phyloP scores from a whole-genome alignment of 768 basidiomycete genomes.

The Strobilomyces confusus region DNA sequence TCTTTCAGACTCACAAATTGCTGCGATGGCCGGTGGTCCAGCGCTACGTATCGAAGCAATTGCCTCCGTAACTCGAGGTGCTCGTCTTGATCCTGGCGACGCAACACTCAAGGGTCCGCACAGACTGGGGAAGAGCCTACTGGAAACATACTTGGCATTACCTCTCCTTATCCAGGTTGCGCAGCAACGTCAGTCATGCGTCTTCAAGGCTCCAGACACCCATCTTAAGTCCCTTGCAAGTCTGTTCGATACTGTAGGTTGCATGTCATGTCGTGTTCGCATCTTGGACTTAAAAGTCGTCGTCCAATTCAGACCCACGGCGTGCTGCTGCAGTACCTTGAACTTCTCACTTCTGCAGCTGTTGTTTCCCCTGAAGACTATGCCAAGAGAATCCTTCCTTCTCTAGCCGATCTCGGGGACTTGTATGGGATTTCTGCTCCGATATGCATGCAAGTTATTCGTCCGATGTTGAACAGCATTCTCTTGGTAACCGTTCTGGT shows the following conservation, averaged over 20 bases:
- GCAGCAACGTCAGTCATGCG: conserved; percentile 83
- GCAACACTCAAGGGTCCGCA: conserved; percentile 57
- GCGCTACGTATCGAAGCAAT: conserved; percentile 83
- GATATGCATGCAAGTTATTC: conserved; percentile 91
- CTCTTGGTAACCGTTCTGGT: conserved; percentile 47
- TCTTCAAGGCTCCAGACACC: conserved; percentile 67
- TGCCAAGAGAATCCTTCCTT: conserved; percentile 67
- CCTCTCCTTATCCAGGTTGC: conserved; percentile 91
- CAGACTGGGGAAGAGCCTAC: conserved; percentile 60
- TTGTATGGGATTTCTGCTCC: conserved; percentile 79
- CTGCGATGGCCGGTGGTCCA: conserved; percentile 89
- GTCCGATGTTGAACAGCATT: conserved; percentile 68
- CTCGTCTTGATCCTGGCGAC: conserved; percentile 64
- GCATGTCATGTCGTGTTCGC: conserved; percentile 11
- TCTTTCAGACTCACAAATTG: conserved; percentile 82
- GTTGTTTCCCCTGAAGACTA: conserved; percentile 71
- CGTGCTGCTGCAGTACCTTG: conserved; percentile 87
- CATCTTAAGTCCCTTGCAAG: conserved; percentile 84
- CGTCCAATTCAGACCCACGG: conserved; percentile 69
- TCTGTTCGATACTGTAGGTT: conserved; percentile 82
- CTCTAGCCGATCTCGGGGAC: conserved; percentile 66
- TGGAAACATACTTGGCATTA: conserved; percentile 73
- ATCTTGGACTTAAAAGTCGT: conserved; percentile 21
- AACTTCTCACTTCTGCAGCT: conserved; percentile 72
- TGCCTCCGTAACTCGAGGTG: conserved; percentile 73